phyloP scores from a whole-genome alignment of 2,329 filamentous ascomycete genomes.

The Fusarium piperis region DNA sequence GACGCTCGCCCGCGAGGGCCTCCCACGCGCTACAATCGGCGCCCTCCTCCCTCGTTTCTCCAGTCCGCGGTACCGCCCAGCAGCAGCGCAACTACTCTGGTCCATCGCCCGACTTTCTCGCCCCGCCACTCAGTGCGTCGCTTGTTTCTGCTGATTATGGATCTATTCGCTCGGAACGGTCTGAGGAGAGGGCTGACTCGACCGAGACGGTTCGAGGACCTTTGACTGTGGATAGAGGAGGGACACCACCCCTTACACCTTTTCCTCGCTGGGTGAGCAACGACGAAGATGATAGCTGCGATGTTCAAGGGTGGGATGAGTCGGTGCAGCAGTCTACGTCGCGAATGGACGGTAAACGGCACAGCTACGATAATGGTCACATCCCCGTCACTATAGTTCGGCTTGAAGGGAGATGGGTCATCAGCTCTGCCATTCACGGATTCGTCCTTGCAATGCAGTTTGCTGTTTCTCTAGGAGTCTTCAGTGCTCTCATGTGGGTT shows the following conservation, averaged over 20 bases:
- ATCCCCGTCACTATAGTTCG: constrained; percentile 5
- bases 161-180: constrained; percentile 5
- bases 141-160: constrained; percentile 14
- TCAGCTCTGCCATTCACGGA: constrained; percentile 39
- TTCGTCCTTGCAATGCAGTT: constrained; percentile 43
- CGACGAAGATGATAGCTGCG: constrained; percentile 29
- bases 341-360: constrained; percentile 1
- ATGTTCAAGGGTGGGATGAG: constrained; percentile 19
- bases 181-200: constrained; percentile 21
- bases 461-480: constrained; percentile 35
- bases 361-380: constrained; percentile 2
- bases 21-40: constrained; percentile 11
- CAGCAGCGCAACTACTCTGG: constrained; percentile 15
- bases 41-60: constrained; percentile 11
- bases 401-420: constrained; percentile 22
- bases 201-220: constrained; percentile 32
- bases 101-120: not conserved
- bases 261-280: constrained; percentile 41
- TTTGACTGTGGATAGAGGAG: constrained; percentile 3
- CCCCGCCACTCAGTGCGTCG: constrained; percentile 10
- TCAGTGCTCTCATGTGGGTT: constrained; percentile 42
- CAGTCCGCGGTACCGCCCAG: constrained; percentile 14
- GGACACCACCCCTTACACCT: constrained; percentile 37
- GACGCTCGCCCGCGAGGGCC: not conserved
- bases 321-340: not conserved